phyloP scores from a whole-genome alignment of 352 stramenopile species.

The Globisporangium barbulae region DNA sequence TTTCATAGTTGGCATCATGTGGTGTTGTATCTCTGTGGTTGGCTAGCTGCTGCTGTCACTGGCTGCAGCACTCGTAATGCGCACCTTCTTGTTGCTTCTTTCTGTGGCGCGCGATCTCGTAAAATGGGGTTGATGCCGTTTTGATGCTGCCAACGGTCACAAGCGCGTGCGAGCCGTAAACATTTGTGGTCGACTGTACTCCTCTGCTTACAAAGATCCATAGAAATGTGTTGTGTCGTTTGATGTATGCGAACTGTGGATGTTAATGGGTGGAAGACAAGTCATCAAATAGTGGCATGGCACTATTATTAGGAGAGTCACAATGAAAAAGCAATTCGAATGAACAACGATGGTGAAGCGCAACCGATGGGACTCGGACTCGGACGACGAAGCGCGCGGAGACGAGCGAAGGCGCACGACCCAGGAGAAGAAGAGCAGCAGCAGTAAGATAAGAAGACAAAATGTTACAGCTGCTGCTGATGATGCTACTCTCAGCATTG shows the following conservation, averaged over 20 bases:
- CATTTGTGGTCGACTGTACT: constrained; percentile 9
- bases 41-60: background rate
- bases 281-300: background rate
- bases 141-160: background rate
- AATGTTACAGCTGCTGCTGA: background rate
- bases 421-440: background rate
- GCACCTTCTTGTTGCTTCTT: background rate
- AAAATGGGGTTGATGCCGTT: constrained; percentile 11
- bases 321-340: too few species aligned
- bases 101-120: background rate
- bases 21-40: background rate
- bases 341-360: constrained; percentile 32
- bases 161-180: background rate
- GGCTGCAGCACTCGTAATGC: background rate
- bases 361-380: constrained; percentile 70
- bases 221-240: constrained; percentile 3
- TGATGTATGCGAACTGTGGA: constrained; percentile 3
- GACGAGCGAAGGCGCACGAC: constrained; percentile 11
- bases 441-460: background rate
- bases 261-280: constrained; percentile 4
- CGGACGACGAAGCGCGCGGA: constrained; percentile 21
- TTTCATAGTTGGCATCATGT: background rate
- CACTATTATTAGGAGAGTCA: too few species aligned
- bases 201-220: background rate
- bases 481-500: background rate